Percentiles rank a stretch among this genome's conserved stretches.
phyloP scores from a whole-genome alignment of 345 rosid genomes.

The Toxicodendron radicans region DNA sequence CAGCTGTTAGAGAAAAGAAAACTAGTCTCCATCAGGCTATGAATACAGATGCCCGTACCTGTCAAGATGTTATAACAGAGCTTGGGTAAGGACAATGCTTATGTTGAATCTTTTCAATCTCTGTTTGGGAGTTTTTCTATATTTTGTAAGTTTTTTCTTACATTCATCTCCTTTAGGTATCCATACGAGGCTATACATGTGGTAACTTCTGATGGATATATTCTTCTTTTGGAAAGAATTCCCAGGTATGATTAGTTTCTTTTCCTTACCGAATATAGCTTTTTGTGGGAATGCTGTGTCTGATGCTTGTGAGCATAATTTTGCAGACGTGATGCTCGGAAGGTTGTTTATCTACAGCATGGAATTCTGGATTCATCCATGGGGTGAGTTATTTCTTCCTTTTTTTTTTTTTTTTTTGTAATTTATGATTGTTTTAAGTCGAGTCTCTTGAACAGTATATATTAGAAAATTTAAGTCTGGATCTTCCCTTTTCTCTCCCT shows the following conservation, averaged over 20 bases:
- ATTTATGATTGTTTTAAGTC: neutral
- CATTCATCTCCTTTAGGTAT: conserved; percentile 51
- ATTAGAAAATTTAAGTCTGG: neutral
- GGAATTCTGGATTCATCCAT: conserved; percentile 92
- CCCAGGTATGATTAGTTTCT: conserved; percentile 61
- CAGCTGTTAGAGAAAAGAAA: conserved; percentile 52
- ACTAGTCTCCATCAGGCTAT: conserved; percentile 54
- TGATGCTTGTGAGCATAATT: conserved; percentile 26
- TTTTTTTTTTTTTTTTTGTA: neutral
- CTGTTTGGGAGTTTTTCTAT: neutral
- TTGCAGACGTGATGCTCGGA: conserved; percentile 85
- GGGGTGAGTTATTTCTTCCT: conserved; percentile 60
- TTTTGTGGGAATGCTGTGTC: conserved; percentile 21
- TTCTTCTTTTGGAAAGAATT: conserved; percentile 90
- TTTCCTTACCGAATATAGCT: conserved; percentile 17
- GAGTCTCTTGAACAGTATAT: neutral
- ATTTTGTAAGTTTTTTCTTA: conserved; percentile 5
- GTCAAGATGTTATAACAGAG: conserved; percentile 94
- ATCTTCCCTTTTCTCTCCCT: neutral
- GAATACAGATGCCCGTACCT: conserved; percentile 92
- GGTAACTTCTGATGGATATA: conserved; percentile 88
- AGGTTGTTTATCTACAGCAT: conserved; percentile 89
- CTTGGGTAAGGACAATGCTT: conserved; percentile 63
- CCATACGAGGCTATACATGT: conserved; percentile 95
- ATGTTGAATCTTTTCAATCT: neutral